phyloP scores from a whole-genome alignment of 176 grass and related monocot genomes.

The Elaeis guineensis region DNA sequence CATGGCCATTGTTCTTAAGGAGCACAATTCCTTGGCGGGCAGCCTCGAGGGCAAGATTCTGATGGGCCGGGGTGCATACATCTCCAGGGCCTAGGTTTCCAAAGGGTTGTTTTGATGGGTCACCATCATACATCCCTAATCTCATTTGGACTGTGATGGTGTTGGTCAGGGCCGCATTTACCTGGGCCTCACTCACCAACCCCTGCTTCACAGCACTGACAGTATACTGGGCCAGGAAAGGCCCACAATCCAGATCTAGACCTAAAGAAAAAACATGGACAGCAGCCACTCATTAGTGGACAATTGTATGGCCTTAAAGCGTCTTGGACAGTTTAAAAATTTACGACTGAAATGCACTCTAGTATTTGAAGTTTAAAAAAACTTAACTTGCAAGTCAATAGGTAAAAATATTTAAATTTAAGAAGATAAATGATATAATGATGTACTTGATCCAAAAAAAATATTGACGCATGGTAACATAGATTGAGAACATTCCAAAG shows the following conservation, averaged over 20 bases:
- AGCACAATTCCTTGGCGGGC: constrained; percentile 61
- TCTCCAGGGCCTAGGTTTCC: constrained; percentile 40
- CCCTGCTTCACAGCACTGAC: constrained; percentile 22
- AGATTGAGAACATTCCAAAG: too few species aligned
- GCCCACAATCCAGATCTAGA: constrained; percentile 73
- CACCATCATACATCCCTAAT: constrained; percentile 82
- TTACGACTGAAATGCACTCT: too few species aligned
- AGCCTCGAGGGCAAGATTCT: constrained; percentile 52
- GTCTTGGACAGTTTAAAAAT: background rate
- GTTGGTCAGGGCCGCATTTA: constrained; percentile 51
- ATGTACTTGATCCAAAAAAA: too few species aligned
- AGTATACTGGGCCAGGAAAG: constrained; percentile 51
- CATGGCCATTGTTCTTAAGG: constrained; percentile 34
- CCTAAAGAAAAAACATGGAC: constrained; percentile 13
- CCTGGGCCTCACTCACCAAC: constrained; percentile 39
- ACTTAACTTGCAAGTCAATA: too few species aligned
- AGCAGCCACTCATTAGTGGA: background rate
- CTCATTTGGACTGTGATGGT: constrained; percentile 69
- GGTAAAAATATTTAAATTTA: too few species aligned
- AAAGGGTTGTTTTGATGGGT: constrained; percentile 35
- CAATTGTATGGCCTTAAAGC: background rate
- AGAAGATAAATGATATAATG: too few species aligned
- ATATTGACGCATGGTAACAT: too few species aligned
- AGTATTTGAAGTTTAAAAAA: too few species aligned
- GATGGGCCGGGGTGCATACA: constrained; percentile 51